Conservation (phyloP, 179 eudicot genomes). For the Silene coronaria region DNA sequence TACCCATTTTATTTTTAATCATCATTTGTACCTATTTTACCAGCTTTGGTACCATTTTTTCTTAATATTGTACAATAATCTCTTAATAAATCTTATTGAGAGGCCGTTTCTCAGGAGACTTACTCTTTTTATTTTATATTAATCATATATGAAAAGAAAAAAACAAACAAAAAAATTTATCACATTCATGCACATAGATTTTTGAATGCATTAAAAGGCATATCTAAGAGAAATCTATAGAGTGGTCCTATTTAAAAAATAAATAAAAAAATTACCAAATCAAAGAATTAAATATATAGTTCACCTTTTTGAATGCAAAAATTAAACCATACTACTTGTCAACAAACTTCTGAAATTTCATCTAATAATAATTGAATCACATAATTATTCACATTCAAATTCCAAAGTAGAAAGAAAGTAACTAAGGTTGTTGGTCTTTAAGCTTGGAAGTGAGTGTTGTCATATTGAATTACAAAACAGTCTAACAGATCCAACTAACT, state of each 20-base stretch:
- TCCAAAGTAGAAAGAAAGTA: constrained; percentile 13
- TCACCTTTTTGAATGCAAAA: constrained; percentile 21
- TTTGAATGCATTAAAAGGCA: neutral
- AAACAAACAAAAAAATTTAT: neutral
- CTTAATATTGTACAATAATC: no score
- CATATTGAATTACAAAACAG: constrained; percentile 28
- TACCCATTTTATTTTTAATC: no score
- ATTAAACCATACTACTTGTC: constrained; percentile 18
- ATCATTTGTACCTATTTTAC: no score
- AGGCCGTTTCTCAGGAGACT: no score
- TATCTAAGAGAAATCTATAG: constrained; percentile 16
- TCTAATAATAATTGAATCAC: constrained; percentile 11
- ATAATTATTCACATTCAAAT: constrained; percentile 27
- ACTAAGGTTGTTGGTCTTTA: constrained; percentile 29
- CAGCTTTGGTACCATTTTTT: no score
- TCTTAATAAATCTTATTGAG: no score
- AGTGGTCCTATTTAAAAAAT: constrained; percentile 27
- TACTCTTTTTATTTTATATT: no score
- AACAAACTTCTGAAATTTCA: constrained; percentile 13
- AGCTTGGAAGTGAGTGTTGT: constrained; percentile 35
- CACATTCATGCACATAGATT: constrained; percentile 3
- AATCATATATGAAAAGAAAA: neutral
- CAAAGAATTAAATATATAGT: neutral
- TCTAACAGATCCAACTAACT: constrained; percentile 25
- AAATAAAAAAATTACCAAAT: constrained; percentile 8